Evolutionary conservation across 176 grass and related monocot species (phyloP), one percentile per base, ranked within the genome.

Genomic region (Juncus effusus): DNA sequence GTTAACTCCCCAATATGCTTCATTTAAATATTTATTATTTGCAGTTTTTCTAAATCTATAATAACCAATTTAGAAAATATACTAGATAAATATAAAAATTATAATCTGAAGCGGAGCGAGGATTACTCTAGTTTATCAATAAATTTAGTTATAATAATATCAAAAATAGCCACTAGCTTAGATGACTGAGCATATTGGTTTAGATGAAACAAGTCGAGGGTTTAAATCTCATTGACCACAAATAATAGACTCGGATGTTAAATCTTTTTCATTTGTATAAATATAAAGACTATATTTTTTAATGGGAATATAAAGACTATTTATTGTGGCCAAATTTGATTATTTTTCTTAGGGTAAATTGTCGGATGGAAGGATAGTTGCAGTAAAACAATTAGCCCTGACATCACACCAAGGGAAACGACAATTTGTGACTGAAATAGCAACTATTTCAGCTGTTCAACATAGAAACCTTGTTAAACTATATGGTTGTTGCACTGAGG

Each of bases 341-440:
- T 16, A 1, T 42, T 36, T 36, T 71, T 11, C 58, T 56, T 65
- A 96, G 91, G 91, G 87, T 65, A 77, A 49, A 45, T 75, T 96
- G 41, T 82, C 40, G 80, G 79, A 91, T 15, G 82, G 84, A 16
- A 82, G 69, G 19, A 1, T 63, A 15, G 77, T 96, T 66, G 91
- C 91, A 3, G 82, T 91, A 38, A 96, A 91, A 79, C 81, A 87
- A 59, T 75, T 91, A 3, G 84, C 91, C 8, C 67, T 76, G 65
- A 83, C 84, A 74, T 96, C 91, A 79, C 81, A 75, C 74, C 91
- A 96, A 77, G 91, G 91, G 2, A 35, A 59, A 59, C 64, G 54
- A 40, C 84, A 96, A 54, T 96, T 96, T 56, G 16, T 96, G 36
- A 79, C 78, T 56, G 87, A 96, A 79, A 82, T 96, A 73, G 82